Evolutionary conservation across 1,284 basidiomycete genomes (phyloP), one percentile per base, ranked within the genome.

Genomic region (Cryptococcus depauperatus): DNA sequence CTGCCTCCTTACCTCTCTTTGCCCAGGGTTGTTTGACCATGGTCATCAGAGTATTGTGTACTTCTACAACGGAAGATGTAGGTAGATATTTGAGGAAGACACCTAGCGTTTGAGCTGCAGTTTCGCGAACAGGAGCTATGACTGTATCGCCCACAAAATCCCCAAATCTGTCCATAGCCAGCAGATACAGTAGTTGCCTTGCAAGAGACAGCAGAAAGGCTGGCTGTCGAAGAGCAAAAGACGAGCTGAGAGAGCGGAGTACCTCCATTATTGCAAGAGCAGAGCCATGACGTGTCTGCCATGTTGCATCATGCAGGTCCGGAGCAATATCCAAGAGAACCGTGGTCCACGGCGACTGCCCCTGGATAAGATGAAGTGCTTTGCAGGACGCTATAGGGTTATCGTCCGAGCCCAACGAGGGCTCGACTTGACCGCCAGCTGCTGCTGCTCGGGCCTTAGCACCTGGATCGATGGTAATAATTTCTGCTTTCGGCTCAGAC

Each of bases 121-220:
- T 95, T 69, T 99, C 95, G 38, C 95, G 81, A 2, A 99, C 93
- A 22, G 95, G 95, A 5, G 93, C 93, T 16, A 98, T 82, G 38
- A 97, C 85, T 68, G 89, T 91, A 64, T 99, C 95, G 6, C 91
- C 88, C 34, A 97, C 83, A 64, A 95, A 99, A 72, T 99, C 95
- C 7, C 92, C 91, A 57, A 99, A 96, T 13, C 95, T 81, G 69
- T 99, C 95, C 16, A 97, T 76, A n/a, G 91, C 84, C 55, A 98
- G 85, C 10, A 98, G 81, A 55, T 83, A 86, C 2, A 98, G 78
- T 41, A 97, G 80, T 56, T 85, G 84, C 9, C 88, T 81, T 2
- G 90, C 84, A 14, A 96, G 73, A 73, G 42, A 75, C 62, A 28
- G 75, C 71, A 72, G 51, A 57, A 62, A 48, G 8, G 37, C 62